A percentile compares a stretch with the other conserved stretches of the same genome.
Conservation (phyloP, 169 alveolate species). For the Hammondia hammondi region DNA sequence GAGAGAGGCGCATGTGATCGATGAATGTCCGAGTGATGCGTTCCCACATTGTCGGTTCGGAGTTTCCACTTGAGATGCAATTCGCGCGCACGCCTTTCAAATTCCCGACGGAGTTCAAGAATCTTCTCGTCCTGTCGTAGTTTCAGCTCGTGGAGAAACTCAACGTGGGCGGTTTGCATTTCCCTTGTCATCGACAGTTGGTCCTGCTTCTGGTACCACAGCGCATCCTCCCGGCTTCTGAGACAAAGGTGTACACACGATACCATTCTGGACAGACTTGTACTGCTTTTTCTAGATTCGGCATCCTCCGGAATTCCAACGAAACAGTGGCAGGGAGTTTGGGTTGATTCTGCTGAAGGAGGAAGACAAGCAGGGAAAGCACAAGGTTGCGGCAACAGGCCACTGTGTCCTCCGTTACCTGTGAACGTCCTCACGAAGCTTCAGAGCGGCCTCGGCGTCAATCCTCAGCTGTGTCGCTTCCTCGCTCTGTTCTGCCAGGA, state of each 20-base stretch:
- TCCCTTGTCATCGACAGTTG: conserved; percentile 4
- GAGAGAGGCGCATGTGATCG: background rate
- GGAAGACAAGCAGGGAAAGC: no score
- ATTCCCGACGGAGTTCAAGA: conserved; percentile 80
- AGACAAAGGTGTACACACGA: background rate
- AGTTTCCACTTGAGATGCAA: conserved; percentile 78
- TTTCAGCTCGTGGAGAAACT: conserved; percentile 81
- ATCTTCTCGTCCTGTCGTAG: conserved; percentile 84
- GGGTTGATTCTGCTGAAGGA: no score
- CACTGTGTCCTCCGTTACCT: background rate
- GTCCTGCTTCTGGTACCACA: background rate
- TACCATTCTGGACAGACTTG: no score
- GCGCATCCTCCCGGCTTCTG: background rate
- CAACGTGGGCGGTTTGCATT: conserved; percentile 70
- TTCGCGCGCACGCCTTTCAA: conserved; percentile 86
- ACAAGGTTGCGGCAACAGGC: background rate
- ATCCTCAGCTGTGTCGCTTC: background rate
- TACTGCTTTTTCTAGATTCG: no score
- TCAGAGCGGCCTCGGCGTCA: conserved; percentile 31
- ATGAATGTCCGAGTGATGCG: conserved; percentile 77
- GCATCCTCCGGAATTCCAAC: no score
- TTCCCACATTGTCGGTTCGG: conserved; percentile 78
- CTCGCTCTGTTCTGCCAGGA: conserved; percentile 21
- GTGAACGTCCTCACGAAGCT: conserved; percentile 39
- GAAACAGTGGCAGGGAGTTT: no score